Base-by-base conservation (phyloP, 345 rosid species). In the Salix koriyanagi region DNA sequence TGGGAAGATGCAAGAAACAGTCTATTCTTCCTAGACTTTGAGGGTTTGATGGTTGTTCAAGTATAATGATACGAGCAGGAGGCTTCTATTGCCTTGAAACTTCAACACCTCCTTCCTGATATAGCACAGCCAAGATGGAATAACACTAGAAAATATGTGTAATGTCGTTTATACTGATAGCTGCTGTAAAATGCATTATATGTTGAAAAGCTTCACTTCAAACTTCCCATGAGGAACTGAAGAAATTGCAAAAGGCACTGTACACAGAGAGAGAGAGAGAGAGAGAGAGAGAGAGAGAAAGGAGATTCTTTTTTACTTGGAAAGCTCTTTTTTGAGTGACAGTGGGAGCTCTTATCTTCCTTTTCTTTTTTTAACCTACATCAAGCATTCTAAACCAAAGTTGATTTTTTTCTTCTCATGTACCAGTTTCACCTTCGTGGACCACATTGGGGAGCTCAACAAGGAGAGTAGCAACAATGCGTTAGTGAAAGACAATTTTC, bases 341-440 rank as follows among this genome's bases (percentile, higher is more conserved):
- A 14, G 28, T 28, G 23, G 34, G 4, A 12, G 21, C 6, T 18
- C 32, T 65, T 65, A 26, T 64, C 13, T 4, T 56, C 21, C 21
- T 15, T 66, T 14, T 66, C 19, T 15, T 66, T 66, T 66, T 18
- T 32, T 30, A 30, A 13, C 36, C 30, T 62, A 66, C 42, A 56
- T 21, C 15, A 6, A 18, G 7, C 5, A 21, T 26, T 52, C 8
- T 34, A 4, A 34, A 50, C 37, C 9, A 8, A 19, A 28, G 48
- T 54, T 65, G 32, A 21, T 25, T 37, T 21, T 1, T 8, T 37
- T 4, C 41, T 41, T 18, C 2, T 6, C 9, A 13, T 7, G n/a
- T 32, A 37, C 75, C 81, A 95, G 99, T 72, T 93, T 98, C 90
- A 81, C 84, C 26, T 96, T 90, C 82, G 79, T 76, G 1, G 91